phyloP scores from a whole-genome alignment of 768 basidiomycete genomes.

The Harrya chromipes region DNA sequence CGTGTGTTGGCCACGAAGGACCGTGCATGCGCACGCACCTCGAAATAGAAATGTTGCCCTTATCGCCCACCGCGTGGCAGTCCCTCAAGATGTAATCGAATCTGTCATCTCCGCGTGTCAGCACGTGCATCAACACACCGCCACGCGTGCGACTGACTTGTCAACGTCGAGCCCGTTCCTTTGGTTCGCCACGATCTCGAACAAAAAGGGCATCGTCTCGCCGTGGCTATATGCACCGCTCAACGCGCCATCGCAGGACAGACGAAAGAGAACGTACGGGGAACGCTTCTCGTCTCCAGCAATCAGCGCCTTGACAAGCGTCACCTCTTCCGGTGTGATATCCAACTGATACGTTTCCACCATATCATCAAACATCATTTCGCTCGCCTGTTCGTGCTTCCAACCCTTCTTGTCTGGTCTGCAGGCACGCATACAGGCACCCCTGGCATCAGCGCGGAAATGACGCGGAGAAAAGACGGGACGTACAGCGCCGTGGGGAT shows the following conservation, averaged over 20 bases:
- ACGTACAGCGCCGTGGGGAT: slow-evolving; percentile 66
- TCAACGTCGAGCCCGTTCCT: slow-evolving; percentile 84
- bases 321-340: slow-evolving; percentile 46
- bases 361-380: slow-evolving; percentile 78
- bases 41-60: slow-evolving; percentile 47
- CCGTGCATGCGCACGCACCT: slow-evolving; percentile 32
- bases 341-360: slow-evolving; percentile 52
- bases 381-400: slow-evolving; percentile 77
- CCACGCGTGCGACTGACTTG: slow-evolving; percentile 46
- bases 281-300: slow-evolving; percentile 54
- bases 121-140: not conserved
- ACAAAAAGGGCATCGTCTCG: slow-evolving; percentile 67
- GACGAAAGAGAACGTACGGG: slow-evolving; percentile 39
- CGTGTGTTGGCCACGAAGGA: not conserved
- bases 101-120: slow-evolving; percentile 33
- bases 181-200: slow-evolving; percentile 83
- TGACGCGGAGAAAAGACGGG: not conserved
- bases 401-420: slow-evolving; percentile 49
- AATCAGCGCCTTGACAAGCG: slow-evolving; percentile 77
- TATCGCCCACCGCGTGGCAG: slow-evolving; percentile 65
- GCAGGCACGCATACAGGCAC: not conserved
- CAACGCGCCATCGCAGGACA: no score
- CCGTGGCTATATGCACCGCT: slow-evolving; percentile 18
- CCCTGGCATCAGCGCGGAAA: no score
- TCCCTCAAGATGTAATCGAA: slow-evolving; percentile 84